Evolutionary conservation across 1,284 basidiomycete species (phyloP).

Genomic region (Cutaneotrichosporon spelunceum): DNA sequence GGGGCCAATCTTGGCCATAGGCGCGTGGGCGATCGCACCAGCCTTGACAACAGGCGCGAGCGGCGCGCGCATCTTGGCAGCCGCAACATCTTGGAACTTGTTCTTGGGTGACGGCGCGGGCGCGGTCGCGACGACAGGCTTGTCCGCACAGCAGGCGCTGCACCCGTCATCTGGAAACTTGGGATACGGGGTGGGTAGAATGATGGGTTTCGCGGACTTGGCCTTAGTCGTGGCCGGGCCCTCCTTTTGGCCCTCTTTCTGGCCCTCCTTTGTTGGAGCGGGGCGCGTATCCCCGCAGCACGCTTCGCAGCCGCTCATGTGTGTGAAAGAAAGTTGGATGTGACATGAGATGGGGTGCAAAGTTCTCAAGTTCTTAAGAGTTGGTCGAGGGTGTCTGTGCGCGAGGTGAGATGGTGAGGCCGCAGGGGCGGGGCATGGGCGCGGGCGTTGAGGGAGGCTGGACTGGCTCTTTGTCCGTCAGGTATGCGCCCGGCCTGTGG

Average conservation of each 20-base stretch:
- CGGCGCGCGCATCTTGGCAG: no score
- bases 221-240: not conserved
- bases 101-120: not conserved
- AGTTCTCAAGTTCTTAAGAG: not conserved
- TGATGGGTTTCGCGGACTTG: not conserved
- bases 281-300: slow-evolving; percentile 5
- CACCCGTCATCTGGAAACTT: slow-evolving; percentile 2
- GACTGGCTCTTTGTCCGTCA: not conserved
- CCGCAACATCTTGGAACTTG: not conserved
- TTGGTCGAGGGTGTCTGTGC: no score
- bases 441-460: no score
- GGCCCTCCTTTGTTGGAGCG: no score
- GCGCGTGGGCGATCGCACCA: no score
- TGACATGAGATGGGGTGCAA: not conserved
- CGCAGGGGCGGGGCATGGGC: no score
- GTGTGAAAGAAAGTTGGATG: not conserved
- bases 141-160: slow-evolving; percentile 3
- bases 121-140: not conserved
- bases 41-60: no score
- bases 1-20: not conserved
- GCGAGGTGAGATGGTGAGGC: no score
- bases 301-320: slow-evolving; percentile 7
- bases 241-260: no score
- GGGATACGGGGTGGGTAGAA: not conserved
- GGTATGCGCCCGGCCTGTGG: not conserved